Evolutionary conservation across 2,329 filamentous ascomycete species (phyloP).

Genomic region (Fusarium bulbicola): DNA sequence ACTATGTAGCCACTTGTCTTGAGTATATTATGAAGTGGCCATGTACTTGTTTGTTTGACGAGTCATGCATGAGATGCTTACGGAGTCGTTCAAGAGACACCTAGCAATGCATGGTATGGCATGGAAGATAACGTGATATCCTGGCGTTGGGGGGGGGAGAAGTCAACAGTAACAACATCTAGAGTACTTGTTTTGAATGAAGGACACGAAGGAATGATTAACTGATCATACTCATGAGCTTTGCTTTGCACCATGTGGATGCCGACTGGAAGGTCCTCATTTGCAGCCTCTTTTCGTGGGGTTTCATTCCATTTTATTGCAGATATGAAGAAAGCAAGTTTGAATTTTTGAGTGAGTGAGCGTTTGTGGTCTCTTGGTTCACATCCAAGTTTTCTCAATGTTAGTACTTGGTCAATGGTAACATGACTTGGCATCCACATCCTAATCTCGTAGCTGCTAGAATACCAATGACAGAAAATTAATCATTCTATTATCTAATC

Average conservation of each 20-base stretch:
- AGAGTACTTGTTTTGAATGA: constrained; percentile 19
- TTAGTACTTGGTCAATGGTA: not conserved
- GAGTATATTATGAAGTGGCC: not conserved
- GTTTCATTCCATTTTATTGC: not conserved
- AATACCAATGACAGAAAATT: not conserved
- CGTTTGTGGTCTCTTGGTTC: not conserved
- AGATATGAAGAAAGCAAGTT: not conserved
- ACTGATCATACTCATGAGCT: not conserved
- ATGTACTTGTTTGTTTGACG: not conserved
- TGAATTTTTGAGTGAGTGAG: not conserved
- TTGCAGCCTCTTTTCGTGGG: not conserved
- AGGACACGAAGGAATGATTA: constrained; percentile 29
- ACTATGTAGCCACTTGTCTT: constrained; percentile 2
- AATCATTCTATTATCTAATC: not conserved
- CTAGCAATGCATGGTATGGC: not conserved
- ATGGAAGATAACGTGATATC: constrained; percentile 27
- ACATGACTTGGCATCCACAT: not conserved
- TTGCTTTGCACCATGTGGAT: not conserved
- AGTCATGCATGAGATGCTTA: constrained; percentile 7
- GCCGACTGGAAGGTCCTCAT: not conserved
- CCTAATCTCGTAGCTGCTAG: not conserved
- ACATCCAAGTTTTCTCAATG: not conserved
- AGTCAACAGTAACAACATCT: constrained; percentile 19
- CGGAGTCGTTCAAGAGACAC: constrained; percentile 13
- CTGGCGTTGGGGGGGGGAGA: constrained; percentile 33